Evolutionary conservation across 495 filamentous ascomycete species (phyloP).

Genomic region (Lasiosphaeris hirsuta): DNA sequence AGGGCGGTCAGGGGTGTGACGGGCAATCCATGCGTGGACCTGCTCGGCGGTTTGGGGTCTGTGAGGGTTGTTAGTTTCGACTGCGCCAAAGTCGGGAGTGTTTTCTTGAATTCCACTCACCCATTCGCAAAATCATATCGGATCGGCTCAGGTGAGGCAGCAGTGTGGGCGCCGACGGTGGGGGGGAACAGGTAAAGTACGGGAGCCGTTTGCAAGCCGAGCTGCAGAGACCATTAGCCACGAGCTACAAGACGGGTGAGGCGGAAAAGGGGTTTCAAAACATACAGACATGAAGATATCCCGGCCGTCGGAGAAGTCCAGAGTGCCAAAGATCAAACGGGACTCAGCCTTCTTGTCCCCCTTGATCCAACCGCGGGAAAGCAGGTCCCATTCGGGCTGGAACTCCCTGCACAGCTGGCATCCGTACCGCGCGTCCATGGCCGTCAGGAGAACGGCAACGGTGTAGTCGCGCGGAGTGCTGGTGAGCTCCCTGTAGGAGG

Average conservation of each 20-base stretch:
- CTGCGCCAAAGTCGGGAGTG: no score
- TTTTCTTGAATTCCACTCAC: slow-evolving; percentile 44
- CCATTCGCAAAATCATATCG: slow-evolving; percentile 83
- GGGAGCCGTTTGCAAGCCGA: slow-evolving; percentile 92
- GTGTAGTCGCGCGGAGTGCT: slow-evolving; percentile 77
- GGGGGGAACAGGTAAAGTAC: slow-evolving; percentile 86
- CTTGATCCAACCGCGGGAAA: slow-evolving; percentile 81
- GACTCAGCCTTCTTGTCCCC: slow-evolving; percentile 71
- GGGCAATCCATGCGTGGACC: slow-evolving; percentile 72
- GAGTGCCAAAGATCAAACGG: slow-evolving; percentile 73
- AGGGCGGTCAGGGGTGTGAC: slow-evolving; percentile 70
- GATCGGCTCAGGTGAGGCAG: slow-evolving; percentile 61
- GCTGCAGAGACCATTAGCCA: slow-evolving; percentile 43
- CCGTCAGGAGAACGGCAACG: slow-evolving; percentile 80
- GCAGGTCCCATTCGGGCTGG: slow-evolving; percentile 89
- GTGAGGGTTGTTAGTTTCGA: neutral
- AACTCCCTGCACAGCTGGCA: slow-evolving; percentile 87
- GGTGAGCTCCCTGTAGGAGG: slow-evolving; percentile 70
- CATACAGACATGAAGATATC: slow-evolving; percentile 83
- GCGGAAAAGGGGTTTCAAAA: neutral
- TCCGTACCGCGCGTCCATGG: slow-evolving; percentile 77
- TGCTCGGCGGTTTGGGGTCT: slow-evolving; percentile 74
- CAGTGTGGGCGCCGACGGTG: slow-evolving; percentile 79
- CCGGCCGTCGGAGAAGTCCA: slow-evolving; percentile 86
- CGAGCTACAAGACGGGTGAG: neutral